phyloP scores from a whole-genome alignment of 2,329 filamentous ascomycete genomes.

The Penicillium capsulatum region DNA sequence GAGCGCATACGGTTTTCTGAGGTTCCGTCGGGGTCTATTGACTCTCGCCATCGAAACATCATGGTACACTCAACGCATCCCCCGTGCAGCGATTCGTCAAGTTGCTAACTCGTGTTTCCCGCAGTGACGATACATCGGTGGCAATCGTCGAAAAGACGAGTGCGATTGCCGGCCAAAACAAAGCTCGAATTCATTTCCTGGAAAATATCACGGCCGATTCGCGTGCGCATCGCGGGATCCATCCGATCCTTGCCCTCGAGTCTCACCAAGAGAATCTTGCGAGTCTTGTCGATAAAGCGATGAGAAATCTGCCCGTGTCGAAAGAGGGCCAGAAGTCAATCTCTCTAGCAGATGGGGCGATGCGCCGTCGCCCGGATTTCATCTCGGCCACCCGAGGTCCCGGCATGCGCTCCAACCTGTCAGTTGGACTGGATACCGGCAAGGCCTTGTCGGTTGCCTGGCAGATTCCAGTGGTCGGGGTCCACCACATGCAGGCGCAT shows the following conservation, averaged over 20 bases:
- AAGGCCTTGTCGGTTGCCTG: conserved; percentile 84
- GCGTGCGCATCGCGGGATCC: conserved; percentile 68
- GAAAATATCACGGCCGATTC: conserved; percentile 78
- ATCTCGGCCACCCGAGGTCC: conserved; percentile 87
- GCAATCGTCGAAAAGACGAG: conserved; percentile 64
- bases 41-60: conserved; percentile 48
- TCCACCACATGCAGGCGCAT: conserved; percentile 98
- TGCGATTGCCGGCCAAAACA: conserved; percentile 3
- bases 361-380: conserved; percentile 64
- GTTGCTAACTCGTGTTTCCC: conserved; percentile 4
- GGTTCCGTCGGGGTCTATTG: conserved; percentile 30
- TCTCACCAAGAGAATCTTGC: conserved; percentile 72
- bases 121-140: conserved; percentile 84
- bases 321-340: conserved; percentile 14
- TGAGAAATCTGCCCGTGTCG: conserved; percentile 52
- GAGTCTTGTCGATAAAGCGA: conserved; percentile 61
- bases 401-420: conserved; percentile 76
- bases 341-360: conserved; percentile 18
- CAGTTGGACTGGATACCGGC: conserved; percentile 73
- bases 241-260: conserved; percentile 69
- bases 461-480: conserved; percentile 75
- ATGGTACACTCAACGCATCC: conserved; percentile 30
- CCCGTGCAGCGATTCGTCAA: neutral
- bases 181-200: conserved; percentile 68
- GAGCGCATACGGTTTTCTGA: conserved; percentile 3